phyloP scores from a whole-genome alignment of 2,329 filamentous ascomycete genomes.

The Fusarium pseudonygamai region DNA sequence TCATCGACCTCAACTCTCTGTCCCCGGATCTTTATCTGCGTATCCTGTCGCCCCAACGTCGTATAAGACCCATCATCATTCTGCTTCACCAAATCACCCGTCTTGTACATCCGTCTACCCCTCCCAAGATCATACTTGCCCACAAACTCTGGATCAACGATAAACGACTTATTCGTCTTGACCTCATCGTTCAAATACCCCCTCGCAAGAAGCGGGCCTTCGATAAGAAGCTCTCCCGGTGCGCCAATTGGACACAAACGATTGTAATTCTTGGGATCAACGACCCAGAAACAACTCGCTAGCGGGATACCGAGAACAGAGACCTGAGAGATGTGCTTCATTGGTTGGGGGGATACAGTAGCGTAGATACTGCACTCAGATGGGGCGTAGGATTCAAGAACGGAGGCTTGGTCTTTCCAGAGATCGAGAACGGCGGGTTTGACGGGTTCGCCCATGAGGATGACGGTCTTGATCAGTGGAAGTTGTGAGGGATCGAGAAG shows the following conservation, averaged over 20 bases:
- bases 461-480: not conserved
- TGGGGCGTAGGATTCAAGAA: not conserved
- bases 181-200: not conserved
- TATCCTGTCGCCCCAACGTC: not conserved
- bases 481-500: not conserved
- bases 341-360: not conserved
- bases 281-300: not conserved
- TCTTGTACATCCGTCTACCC: not conserved
- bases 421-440: not conserved
- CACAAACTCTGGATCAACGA: not conserved
- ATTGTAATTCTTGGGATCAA: not conserved
- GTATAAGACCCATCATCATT: not conserved
- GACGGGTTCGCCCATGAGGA: not conserved
- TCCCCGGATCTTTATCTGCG: conserved; percentile 2
- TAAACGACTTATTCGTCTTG: not conserved
- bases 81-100: not conserved
- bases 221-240: conserved; percentile 1
- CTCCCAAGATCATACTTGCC: not conserved
- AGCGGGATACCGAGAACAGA: not conserved
- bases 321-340: not conserved
- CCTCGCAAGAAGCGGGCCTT: conserved; percentile 2
- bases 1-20: not conserved
- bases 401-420: not conserved
- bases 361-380: conserved; percentile 1
- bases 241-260: not conserved